Conservation (phyloP, 495 filamentous ascomycete species). For the Hyaloscypha finlandica region DNA sequence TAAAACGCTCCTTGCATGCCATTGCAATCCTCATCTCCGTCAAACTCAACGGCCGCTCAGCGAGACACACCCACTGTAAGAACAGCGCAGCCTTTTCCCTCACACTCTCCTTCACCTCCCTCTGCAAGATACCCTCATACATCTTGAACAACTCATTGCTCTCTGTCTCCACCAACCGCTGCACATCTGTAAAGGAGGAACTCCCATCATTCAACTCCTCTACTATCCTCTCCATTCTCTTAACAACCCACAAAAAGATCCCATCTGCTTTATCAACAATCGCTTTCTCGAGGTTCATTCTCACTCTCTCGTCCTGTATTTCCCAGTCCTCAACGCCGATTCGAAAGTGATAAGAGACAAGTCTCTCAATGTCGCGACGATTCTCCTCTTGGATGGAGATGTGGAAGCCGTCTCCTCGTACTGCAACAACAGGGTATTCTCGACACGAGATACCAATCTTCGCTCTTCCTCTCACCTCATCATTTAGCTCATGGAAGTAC, state of each 20-base stretch:
- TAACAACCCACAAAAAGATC: conserved; percentile 38
- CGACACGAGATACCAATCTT: conserved; percentile 40
- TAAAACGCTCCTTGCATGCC: conserved; percentile 5
- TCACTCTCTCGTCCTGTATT: background rate
- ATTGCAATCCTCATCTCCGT: conserved; percentile 39
- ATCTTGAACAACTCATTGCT: background rate
- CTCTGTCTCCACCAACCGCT: background rate
- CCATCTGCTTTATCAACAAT: conserved; percentile 34
- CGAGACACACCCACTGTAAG: conserved; percentile 40
- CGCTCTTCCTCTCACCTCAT: background rate
- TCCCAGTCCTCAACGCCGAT: background rate
- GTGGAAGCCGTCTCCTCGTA: conserved; percentile 18
- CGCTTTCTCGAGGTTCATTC: background rate
- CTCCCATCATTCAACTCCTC: conserved; percentile 19
- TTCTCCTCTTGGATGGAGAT: conserved; percentile 36
- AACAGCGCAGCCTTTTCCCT: conserved; percentile 24
- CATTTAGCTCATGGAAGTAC: background rate
- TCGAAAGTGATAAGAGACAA: background rate
- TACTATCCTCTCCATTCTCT: conserved; percentile 26
- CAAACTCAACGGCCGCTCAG: conserved; percentile 31
- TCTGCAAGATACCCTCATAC: background rate
- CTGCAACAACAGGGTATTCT: conserved; percentile 36
- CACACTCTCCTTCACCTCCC: conserved; percentile 16
- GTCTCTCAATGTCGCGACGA: conserved; percentile 29
- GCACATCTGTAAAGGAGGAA: conserved; percentile 13